Conservation (phyloP, 2,329 filamentous ascomycete genomes). For the Arthrobotrys sinensis region DNA sequence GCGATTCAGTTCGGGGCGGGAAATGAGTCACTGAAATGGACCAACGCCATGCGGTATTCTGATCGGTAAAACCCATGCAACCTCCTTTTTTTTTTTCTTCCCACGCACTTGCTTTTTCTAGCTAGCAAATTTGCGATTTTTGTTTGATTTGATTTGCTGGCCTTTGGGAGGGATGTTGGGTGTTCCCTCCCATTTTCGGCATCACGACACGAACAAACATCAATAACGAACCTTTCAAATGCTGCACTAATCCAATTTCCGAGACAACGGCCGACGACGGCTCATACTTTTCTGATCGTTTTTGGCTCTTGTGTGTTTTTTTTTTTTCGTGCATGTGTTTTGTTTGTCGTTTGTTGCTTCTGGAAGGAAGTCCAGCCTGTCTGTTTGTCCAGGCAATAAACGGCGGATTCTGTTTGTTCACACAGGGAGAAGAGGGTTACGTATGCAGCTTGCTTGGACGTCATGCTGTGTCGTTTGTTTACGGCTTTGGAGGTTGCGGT, state of each 20-base stretch:
- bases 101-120: slow-evolving; percentile 45
- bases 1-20: slow-evolving; percentile 34
- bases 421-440: slow-evolving; percentile 15
- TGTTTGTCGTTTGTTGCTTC: slow-evolving; percentile 34
- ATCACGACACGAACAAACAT: slow-evolving; percentile 61
- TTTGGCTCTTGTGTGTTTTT: slow-evolving; percentile 21
- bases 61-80: slow-evolving; percentile 38
- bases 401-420: slow-evolving; percentile 21
- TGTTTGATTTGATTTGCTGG: slow-evolving; percentile 57
- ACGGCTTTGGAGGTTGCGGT: slow-evolving; percentile 9
- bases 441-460: slow-evolving; percentile 37
- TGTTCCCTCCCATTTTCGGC: slow-evolving; percentile 49
- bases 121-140: slow-evolving; percentile 40
- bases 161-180: slow-evolving; percentile 24
- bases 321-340: neutral
- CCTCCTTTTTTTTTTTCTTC: slow-evolving; percentile 23
- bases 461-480: slow-evolving; percentile 19
- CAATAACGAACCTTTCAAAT: slow-evolving; percentile 22
- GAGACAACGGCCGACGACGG: slow-evolving; percentile 42
- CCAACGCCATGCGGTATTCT: slow-evolving; percentile 45
- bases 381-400: slow-evolving; percentile 29
- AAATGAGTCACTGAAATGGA: slow-evolving; percentile 60
- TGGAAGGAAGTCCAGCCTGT: slow-evolving; percentile 54
- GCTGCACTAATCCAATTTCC: slow-evolving; percentile 54
- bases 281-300: slow-evolving; percentile 25